phyloP scores from a whole-genome alignment of 2,329 filamentous ascomycete genomes.

The Stemphylium beticola region DNA sequence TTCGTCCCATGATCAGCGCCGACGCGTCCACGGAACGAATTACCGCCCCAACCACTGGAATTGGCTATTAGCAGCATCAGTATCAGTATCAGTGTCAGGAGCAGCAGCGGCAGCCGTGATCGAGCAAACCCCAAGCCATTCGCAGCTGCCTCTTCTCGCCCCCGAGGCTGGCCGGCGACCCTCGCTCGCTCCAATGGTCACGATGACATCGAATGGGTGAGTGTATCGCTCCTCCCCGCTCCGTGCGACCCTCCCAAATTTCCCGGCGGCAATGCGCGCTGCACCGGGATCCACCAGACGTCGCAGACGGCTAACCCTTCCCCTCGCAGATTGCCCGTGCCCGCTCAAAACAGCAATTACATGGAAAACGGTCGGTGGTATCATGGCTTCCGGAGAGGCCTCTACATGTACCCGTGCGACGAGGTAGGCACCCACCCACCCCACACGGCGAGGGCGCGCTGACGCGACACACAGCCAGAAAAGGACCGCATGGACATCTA shows the following conservation, averaged over 20 bases:
- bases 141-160: not conserved
- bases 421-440: slow-evolving; percentile 58
- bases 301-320: slow-evolving; percentile 14
- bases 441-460: slow-evolving; percentile 3
- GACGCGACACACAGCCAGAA: slow-evolving; percentile 61
- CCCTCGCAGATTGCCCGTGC: slow-evolving; percentile 44
- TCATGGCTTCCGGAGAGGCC: slow-evolving; percentile 69
- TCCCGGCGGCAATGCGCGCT: slow-evolving; percentile 11
- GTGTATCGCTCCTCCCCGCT: slow-evolving; percentile 40
- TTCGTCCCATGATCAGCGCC: slow-evolving; percentile 15
- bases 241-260: slow-evolving; percentile 34
- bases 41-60: slow-evolving; percentile 13
- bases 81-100: not conserved
- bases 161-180: slow-evolving; percentile 14
- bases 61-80: slow-evolving; percentile 3
- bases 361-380: slow-evolving; percentile 73
- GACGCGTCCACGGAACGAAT: slow-evolving; percentile 5
- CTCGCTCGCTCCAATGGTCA: slow-evolving; percentile 49
- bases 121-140: not conserved
- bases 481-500: slow-evolving; percentile 81
- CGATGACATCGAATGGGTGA: slow-evolving; percentile 54
- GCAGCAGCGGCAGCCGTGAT: too few relatives aligned
- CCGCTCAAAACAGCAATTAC: slow-evolving; percentile 55
- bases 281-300: not conserved
- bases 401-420: slow-evolving; percentile 80